Percentiles rank a stretch among this genome's conserved stretches.
These are phyloP conservation scores for Lunularia cruciata DNA, from an alignment of 225 moss, liverwort and hornwort genomes.

Conservation along the genomic window DNA sequence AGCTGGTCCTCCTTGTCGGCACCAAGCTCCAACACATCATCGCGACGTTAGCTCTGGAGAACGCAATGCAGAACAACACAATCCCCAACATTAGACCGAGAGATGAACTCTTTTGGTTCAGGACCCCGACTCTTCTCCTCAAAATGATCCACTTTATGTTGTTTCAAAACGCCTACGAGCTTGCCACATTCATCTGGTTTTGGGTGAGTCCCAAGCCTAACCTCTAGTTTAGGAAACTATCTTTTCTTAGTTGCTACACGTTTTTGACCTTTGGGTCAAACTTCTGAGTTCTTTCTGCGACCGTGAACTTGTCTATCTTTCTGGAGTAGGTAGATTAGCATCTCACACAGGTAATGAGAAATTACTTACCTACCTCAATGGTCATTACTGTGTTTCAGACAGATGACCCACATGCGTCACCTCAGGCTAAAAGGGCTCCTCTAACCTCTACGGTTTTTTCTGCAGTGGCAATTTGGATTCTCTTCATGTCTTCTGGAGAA, in stretches of 20 bases:
- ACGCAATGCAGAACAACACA: conserved; percentile 23
- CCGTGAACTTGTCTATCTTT: no score
- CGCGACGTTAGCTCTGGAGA: conserved; percentile 69
- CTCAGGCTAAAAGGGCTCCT: not conserved
- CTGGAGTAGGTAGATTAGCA: no score
- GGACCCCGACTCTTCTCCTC: conserved; percentile 54
- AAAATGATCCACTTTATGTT: conserved; percentile 57
- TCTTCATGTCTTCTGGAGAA: conserved; percentile 59
- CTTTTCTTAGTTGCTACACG: no score
- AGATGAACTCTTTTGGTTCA: conserved; percentile 88
- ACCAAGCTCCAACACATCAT: conserved; percentile 83
- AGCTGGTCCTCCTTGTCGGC: conserved; percentile 68
- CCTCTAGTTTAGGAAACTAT: no score
- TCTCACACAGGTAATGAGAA: no score
- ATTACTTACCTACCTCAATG: no score
- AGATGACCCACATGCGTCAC: no score
- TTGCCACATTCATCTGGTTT: conserved; percentile 75
- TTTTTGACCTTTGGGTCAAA: no score
- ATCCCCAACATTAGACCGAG: conserved; percentile 49
- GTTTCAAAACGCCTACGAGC: conserved; percentile 76
- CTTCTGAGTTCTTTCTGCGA: no score
- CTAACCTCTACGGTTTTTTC: not conserved
- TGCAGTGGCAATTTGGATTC: conserved; percentile 83
- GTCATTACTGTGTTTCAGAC: no score
- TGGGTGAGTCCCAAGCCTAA: conserved; percentile 44